phyloP scores from a whole-genome alignment of 2,329 filamentous ascomycete species.

The Pseudocercospora crystallina region DNA sequence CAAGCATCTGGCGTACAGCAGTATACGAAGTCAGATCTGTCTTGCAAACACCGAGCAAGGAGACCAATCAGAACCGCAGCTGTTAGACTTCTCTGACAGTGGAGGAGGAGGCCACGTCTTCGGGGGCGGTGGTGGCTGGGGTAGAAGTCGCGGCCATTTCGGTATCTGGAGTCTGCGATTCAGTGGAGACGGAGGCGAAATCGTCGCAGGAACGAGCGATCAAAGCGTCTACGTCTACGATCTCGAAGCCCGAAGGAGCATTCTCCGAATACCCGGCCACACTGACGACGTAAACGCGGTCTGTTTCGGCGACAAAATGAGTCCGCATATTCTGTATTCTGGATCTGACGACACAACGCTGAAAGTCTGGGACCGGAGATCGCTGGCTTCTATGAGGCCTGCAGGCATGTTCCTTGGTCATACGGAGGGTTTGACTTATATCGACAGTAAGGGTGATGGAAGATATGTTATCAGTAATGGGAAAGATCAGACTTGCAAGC shows the following conservation, averaged over 20 bases:
- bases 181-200: conserved; percentile 83
- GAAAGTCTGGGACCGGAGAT: conserved; percentile 91
- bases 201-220: conserved; percentile 83
- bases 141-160: conserved; percentile 31
- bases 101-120: conserved; percentile 39
- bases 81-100: conserved; percentile 68
- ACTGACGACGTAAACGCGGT: conserved; percentile 92
- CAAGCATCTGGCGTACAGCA: conserved; percentile 86
- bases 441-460: conserved; percentile 80
- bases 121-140: conserved; percentile 27
- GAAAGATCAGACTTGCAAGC: conserved; percentile 95
- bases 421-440: conserved; percentile 65
- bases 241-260: conserved; percentile 73
- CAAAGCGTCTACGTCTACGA: conserved; percentile 86
- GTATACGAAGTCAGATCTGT: conserved; percentile 79
- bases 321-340: conserved; percentile 92
- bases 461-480: conserved; percentile 90
- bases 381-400: conserved; percentile 61
- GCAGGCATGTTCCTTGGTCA: conserved; percentile 66
- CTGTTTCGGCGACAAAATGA: conserved; percentile 85
- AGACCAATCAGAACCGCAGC: conserved; percentile 74
- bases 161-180: conserved; percentile 84
- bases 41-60: conserved; percentile 83
- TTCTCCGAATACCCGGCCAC: conserved; percentile 77
- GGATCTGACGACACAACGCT: conserved; percentile 92